Conservation (phyloP, 768 basidiomycete genomes). For the Chiua virens region DNA sequence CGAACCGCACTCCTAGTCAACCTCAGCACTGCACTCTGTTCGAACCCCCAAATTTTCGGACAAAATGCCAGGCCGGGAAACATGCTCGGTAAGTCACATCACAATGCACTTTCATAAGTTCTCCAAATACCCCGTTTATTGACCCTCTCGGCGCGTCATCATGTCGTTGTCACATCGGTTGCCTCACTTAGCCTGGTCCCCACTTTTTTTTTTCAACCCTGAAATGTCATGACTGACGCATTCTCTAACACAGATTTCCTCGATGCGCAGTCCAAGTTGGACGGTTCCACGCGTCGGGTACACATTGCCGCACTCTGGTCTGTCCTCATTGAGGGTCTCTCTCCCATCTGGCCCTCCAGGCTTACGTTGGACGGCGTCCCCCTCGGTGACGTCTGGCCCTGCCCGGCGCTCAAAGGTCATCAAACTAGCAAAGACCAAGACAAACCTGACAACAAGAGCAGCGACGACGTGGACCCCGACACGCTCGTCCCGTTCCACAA, state of each 20-base stretch:
- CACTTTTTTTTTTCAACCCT: too few relatives aligned
- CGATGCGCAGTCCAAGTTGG: slow-evolving; percentile 48
- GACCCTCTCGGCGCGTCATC: too few relatives aligned
- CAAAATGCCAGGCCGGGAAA: slow-evolving; percentile 75
- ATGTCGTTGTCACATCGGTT: too few relatives aligned
- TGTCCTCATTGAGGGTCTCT: slow-evolving; percentile 76
- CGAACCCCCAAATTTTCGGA: slow-evolving; percentile 71
- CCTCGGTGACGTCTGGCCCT: slow-evolving; percentile 95
- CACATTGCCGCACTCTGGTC: slow-evolving; percentile 81
- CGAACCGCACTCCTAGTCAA: slow-evolving; percentile 74
- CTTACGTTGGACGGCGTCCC: slow-evolving; percentile 62
- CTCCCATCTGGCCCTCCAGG: slow-evolving; percentile 87
- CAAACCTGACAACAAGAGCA: slow-evolving; percentile 33
- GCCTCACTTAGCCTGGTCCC: too few relatives aligned
- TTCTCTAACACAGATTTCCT: slow-evolving; percentile 57
- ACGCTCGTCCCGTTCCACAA: slow-evolving; percentile 94
- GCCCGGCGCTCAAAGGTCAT: slow-evolving; percentile 45
- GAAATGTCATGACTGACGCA: neutral
- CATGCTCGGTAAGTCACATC: slow-evolving; percentile 62
- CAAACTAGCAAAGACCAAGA: neutral
- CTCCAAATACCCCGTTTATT: too few relatives aligned
- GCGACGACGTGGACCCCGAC: slow-evolving; percentile 36
- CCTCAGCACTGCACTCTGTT: slow-evolving; percentile 68
- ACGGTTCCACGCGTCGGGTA: slow-evolving; percentile 46
- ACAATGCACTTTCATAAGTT: too few relatives aligned